Evolutionary conservation across 2,329 filamentous ascomycete genomes (phyloP), one percentile per base, ranked within the genome.

Genomic region (Rutstroemia sp.): DNA sequence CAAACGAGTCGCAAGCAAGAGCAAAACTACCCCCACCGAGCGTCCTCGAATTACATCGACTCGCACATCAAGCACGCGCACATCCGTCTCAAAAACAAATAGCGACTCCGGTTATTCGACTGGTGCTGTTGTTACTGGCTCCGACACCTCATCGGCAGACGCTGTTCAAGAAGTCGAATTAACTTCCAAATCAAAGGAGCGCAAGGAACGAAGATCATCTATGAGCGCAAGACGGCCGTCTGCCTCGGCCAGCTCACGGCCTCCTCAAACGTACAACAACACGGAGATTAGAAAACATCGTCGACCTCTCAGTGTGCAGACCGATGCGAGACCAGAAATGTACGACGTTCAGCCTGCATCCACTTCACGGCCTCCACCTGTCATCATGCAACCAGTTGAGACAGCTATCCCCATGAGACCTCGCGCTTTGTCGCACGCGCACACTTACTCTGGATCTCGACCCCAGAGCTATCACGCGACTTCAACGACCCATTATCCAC

Each of bases 1-100:
- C 45, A 50, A 63, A 50, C 61, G 58, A 34, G 61, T 58, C 54
- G 66, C 46, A 17, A 30, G 23, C 25, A 63, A 59, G 51, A 55
- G 58, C 30, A 61, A 60, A 46, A 58, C 59, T 17, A n/a, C 16
- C 27, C 25, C 46, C 14, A 19, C n/a, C 14, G n/a, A 23, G n/a
- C 23, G 16, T 36, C 38, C 54, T 19, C 42, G 51, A 40, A 51
- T 51, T 19, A 45, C 39, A 42, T 17, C 53, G 2, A 51, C 47
- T 44, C 53, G 38, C 25, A 42, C 39, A 17, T 17, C n/a, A 10
- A 42, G 19, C n/a, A 4, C 39, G 12, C 52, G 52, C 52, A 42
- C 52, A 42, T 49, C 46, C 23, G 23, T 30, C 25, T 56, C 53
- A 9, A 56, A 51, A 30, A 38, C 54, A 23, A 51, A 53, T 12